Base-by-base conservation (phyloP, 208 protist genomes). In the Leishmania braziliensis region DNA sequence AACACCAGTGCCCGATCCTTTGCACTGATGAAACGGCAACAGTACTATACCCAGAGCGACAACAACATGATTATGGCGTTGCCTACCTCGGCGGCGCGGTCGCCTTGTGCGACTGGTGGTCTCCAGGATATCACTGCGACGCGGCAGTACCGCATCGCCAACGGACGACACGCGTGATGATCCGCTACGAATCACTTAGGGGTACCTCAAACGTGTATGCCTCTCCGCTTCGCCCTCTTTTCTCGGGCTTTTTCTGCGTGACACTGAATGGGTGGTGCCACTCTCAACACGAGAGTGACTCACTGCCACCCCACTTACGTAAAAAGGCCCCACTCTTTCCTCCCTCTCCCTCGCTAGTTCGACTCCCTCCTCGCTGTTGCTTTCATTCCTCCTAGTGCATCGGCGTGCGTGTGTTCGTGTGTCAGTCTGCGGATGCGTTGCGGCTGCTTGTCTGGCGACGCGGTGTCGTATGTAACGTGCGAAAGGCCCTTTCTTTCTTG, bases 31-130 rank as follows among this genome's bases (percentile, higher is more conserved):
- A 88, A 95, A 77, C 88, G 94, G 10, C 94, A 97, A 75, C 92
- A 95, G 86, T 95, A 96, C 83, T 97, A 95, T 79, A 95, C 94
- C 36, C 92, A 95, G 86, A 97, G 92, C 79, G 94, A 97, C 72
- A 87, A 87, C 71, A 97, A 97, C 73, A 76, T 97, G 75, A 74
- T 92, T 5, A 87, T 86, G 70, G 29, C 71, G n/a, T 62, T 79
- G 72, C 78, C 86, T 6, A 29, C 12, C 29, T 20, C 33, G 39
- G 56, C 74, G 39, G 14, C 18, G 51, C 56, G 60, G 16, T n/a
- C 56, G 65, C 20, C n/a, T 48, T 33, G 10, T 10, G 14, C 5
- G 6, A 29, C 58, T n/a, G n/a, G 9, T 39, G 4, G 69, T 6
- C 54, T 36, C 9, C 65, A 72, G 16, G 46, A 43, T 12, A 70